Percentiles rank a stretch among this genome's conserved stretches.
Evolutionary conservation across 495 filamentous ascomycete species (phyloP).

Genomic region (Staphylotrichum tortipilum): DNA sequence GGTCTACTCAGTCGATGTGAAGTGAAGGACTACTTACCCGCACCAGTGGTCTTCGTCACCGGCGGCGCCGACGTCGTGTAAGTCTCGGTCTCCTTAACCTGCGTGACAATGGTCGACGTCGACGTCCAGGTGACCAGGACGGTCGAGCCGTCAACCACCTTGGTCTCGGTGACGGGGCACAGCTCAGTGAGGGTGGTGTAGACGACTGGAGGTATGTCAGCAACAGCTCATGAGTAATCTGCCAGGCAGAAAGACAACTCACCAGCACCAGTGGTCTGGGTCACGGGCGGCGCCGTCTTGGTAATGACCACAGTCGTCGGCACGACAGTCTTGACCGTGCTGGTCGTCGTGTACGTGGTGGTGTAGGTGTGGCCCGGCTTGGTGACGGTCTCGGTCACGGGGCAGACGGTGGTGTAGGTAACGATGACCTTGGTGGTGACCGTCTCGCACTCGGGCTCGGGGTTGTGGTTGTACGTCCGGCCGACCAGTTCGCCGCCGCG

Average conservation of each 20-base stretch:
- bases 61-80: constrained; percentile 30
- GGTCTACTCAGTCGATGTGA: background rate
- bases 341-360: constrained; percentile 41
- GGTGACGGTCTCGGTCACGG: constrained; percentile 34
- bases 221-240: too few relatives aligned
- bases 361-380: constrained; percentile 29
- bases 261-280: too few relatives aligned
- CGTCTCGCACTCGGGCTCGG: constrained; percentile 19
- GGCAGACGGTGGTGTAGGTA: constrained; percentile 37
- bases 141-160: constrained; percentile 32
- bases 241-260: too few relatives aligned
- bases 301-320: constrained; percentile 21
- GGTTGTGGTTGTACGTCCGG: constrained; percentile 5
- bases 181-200: constrained; percentile 35
- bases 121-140: constrained; percentile 36
- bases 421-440: constrained; percentile 31
- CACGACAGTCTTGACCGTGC: constrained; percentile 23
- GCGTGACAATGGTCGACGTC: constrained; percentile 27
- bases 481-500: background rate
- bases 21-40: constrained; percentile 1
- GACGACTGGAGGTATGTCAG: too few relatives aligned
- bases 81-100: constrained; percentile 16
- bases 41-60: constrained; percentile 14
- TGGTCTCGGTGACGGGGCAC: constrained; percentile 38
- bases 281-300: constrained; percentile 17